phyloP scores from a whole-genome alignment of 2,329 filamentous ascomycete species.

The Claviceps sorghi region DNA sequence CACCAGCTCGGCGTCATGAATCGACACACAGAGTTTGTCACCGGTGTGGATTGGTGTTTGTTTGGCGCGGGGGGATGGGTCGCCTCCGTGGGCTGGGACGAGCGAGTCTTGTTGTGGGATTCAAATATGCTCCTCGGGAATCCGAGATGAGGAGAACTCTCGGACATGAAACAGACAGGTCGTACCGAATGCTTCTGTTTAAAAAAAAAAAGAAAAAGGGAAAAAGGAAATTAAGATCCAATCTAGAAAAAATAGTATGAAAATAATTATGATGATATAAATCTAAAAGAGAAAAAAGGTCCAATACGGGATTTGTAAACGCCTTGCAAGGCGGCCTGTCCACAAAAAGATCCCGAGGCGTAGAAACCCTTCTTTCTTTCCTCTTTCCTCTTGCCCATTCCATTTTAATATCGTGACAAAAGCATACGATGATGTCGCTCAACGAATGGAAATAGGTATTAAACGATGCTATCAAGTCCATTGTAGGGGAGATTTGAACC shows the following conservation, averaged over 20 bases:
- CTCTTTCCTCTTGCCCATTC: too few relatives aligned
- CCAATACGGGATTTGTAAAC: too few relatives aligned
- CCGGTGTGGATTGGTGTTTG: slow-evolving; percentile 93
- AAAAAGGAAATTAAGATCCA: too few relatives aligned
- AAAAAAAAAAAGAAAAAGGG: too few relatives aligned
- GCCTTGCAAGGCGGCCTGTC: too few relatives aligned
- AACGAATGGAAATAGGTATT: neutral
- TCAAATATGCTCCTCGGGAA: slow-evolving; percentile 39
- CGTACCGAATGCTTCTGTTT: too few relatives aligned
- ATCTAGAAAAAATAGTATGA: too few relatives aligned
- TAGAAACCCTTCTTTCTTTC: too few relatives aligned
- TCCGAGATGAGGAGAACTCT: slow-evolving; percentile 9
- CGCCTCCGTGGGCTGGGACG: slow-evolving; percentile 88
- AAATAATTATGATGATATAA: too few relatives aligned
- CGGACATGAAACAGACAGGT: too few relatives aligned
- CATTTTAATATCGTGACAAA: neutral
- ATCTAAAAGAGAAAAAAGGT: too few relatives aligned
- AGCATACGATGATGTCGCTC: neutral
- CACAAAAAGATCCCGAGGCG: too few relatives aligned
- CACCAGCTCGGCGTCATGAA: slow-evolving; percentile 77
- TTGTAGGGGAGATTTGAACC: slow-evolving; percentile 2
- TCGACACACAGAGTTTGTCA: slow-evolving; percentile 86
- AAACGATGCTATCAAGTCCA: neutral
- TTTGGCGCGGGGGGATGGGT: slow-evolving; percentile 95
- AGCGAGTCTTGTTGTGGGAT: slow-evolving; percentile 84